Base-by-base conservation (phyloP, 2,329 filamentous ascomycete species). In the Ilyonectria sp. region DNA sequence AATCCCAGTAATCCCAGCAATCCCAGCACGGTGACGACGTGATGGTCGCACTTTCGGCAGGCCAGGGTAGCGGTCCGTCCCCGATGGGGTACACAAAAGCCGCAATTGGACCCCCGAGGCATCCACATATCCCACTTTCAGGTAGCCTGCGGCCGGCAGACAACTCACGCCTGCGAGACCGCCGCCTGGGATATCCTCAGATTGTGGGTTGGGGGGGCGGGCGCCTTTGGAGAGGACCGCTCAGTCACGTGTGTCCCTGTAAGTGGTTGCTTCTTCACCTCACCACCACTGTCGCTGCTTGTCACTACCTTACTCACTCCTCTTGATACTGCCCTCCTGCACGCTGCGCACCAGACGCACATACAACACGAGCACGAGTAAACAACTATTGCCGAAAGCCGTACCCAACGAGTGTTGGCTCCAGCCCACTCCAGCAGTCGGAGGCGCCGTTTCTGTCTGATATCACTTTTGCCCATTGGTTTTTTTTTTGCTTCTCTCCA, bases 11-110 rank as follows among this genome's bases (percentile, higher is more conserved):
- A 26, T 26, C 26, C 26, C 26, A 26, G 26, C 26, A 11, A 33
- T 33, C 31, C 31, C 8, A 33, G 47, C 47, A 50, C 47, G 47
- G 49, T n/a, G 31, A 33, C 31, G 31, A 11, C 31, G 2, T 33
- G 31, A 1, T 33, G 31, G 31, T 33, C 31, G 58, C 49, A 53
- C 35, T 44, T 61, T 62, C 56, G 53, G 57, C 60, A 63, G 52
- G 50, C 49, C 31, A 33, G 31, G 8, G 31, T 33, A 9, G 31
- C 31, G 8, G 31, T 33, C 11, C 8, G 31, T 33, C 31, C 31
- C 31, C 31, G 31, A 33, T 33, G 31, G 31, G 31, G 31, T 8
- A 52, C 52, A 54, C 54, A 57, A 46, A 63, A 37, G 46, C 61
- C 35, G 10, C 49, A 47, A 56, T 49, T n/a, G 40, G 31, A 56